phyloP scores from a whole-genome alignment of 1,139 yeast species.

The Spathaspora jeffriesii region DNA sequence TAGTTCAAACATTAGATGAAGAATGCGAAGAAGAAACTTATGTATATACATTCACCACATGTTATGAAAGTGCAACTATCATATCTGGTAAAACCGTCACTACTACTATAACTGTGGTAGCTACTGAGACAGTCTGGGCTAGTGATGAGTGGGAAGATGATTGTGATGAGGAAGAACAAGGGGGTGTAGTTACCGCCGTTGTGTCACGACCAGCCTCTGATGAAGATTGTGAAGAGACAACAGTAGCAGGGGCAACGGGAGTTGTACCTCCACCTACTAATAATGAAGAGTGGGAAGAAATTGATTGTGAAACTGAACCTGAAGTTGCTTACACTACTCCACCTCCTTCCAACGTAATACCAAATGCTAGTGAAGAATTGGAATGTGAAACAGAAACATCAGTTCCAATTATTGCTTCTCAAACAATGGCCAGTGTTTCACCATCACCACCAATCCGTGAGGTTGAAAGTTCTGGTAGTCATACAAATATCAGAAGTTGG shows the following conservation, averaged over 20 bases:
- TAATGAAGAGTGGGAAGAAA: background rate
- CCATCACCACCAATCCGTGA: background rate
- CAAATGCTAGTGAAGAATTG: background rate
- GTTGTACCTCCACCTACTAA: slow-evolving; percentile 4
- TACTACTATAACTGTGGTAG: slow-evolving; percentile 12
- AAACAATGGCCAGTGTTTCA: background rate
- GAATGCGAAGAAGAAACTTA: slow-evolving; percentile 8
- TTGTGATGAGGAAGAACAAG: slow-evolving; percentile 5
- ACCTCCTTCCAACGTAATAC: too few relatives aligned
- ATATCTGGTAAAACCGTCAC: slow-evolving; percentile 10
- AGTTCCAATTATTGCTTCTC: background rate
- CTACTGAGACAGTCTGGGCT: slow-evolving; percentile 13
- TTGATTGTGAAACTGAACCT: background rate
- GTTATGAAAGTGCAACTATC: slow-evolving; percentile 12
- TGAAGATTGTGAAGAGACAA: slow-evolving; percentile 11
- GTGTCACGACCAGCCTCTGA: slow-evolving; percentile 1
- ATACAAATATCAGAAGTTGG: background rate
- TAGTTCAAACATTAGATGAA: slow-evolving; percentile 9
- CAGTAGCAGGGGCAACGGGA: background rate
- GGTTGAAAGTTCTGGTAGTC: background rate
- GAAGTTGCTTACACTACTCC: background rate
- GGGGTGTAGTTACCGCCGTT: slow-evolving; percentile 3
- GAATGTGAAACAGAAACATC: background rate
- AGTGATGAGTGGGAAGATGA: slow-evolving; percentile 11
- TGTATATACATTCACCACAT: slow-evolving; percentile 12